Evolutionary conservation across 2,329 filamentous ascomycete genomes (phyloP), one percentile per base, ranked within the genome.

Genomic region (Penicillium sp.): DNA sequence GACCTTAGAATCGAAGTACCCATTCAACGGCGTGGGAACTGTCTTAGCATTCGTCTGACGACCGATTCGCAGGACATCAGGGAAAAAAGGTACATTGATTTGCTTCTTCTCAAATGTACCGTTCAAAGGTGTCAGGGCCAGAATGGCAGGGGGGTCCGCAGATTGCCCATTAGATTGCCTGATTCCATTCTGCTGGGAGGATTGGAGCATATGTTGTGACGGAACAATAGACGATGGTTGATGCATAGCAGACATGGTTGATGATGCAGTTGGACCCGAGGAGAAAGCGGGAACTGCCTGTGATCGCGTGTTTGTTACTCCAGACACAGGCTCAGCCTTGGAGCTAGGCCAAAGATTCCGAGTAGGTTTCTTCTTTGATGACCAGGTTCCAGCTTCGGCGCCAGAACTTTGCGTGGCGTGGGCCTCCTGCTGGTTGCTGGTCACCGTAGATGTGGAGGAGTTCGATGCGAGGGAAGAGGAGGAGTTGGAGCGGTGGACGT

Each of bases 11-110:
- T 99, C 94, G 67, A 99, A 99, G 73, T 89, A 99, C 33, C 94
- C 94, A 74, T 99, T 99, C 55, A 86, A 76, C 0, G 90, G 86
- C 0, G 92, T 96, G 0, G 94, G 94, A 12, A 95, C 83, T 0
- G 94, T 97, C 74, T 96, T 97, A 60, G 90, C 89, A 72, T 99
- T 99, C 18, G 94, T 99, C 74, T 99, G 94, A 44, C 94, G 88
- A 42, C 94, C 94, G 67, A 99, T 96, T 58, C 91, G 86, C 45
- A 99, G 79, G 38, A 89, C 88, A n/a, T 97, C 93, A n/a, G 94
- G 94, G 59, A 84, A 89, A 70, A 89, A 96, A 0, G 94, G 94
- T 2, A 99, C 90, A 31, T 84, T 89, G 63, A 99, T 97, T 41
- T 92, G 94, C 76, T 99, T 99, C 66, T 91, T 87, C 72, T 97